These are phyloP conservation scores for Pouteria glomerata DNA, from an alignment of 148 eudicot species.

Conservation along the genomic window DNA sequence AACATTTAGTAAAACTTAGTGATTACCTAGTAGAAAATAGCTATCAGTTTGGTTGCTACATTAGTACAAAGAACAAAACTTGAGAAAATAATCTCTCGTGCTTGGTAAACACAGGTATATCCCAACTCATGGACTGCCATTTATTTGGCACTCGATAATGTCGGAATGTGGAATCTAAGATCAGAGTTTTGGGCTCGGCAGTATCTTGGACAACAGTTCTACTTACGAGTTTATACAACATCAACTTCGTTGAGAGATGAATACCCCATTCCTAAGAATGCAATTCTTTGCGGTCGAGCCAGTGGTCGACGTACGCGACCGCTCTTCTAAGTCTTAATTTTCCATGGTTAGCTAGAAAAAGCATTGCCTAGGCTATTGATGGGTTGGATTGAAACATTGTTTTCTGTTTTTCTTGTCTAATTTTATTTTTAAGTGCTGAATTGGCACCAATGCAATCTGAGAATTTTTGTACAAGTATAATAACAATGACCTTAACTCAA, in stretches of 20 bases:
- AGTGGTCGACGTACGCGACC: slow-evolving; percentile 21
- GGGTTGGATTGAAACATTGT: too few relatives aligned
- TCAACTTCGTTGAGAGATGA: slow-evolving; percentile 33
- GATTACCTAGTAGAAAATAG: too few relatives aligned
- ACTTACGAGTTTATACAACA: slow-evolving; percentile 24
- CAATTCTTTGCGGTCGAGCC: slow-evolving; percentile 37
- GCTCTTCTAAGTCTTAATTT: neutral
- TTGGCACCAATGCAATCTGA: too few relatives aligned
- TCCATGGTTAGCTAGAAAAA: too few relatives aligned
- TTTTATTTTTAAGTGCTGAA: too few relatives aligned
- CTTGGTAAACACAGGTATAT: too few relatives aligned
- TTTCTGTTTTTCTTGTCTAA: too few relatives aligned
- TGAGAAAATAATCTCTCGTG: neutral
- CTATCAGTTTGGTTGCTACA: neutral
- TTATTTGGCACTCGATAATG: slow-evolving; percentile 36
- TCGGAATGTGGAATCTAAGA: slow-evolving; percentile 45
- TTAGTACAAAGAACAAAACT: too few relatives aligned
- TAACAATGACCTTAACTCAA: too few relatives aligned
- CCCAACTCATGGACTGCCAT: slow-evolving; percentile 40
- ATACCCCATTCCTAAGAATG: slow-evolving; percentile 34
- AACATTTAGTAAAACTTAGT: too few relatives aligned
- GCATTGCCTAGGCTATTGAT: too few relatives aligned
- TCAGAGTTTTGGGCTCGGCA: slow-evolving; percentile 38
- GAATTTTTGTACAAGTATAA: too few relatives aligned
- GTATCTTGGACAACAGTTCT: slow-evolving; percentile 39